Evolutionary conservation across 306 rosid species (phyloP), one percentile per base, ranked within the genome.

Genomic region (Cicer chorassanicum): DNA sequence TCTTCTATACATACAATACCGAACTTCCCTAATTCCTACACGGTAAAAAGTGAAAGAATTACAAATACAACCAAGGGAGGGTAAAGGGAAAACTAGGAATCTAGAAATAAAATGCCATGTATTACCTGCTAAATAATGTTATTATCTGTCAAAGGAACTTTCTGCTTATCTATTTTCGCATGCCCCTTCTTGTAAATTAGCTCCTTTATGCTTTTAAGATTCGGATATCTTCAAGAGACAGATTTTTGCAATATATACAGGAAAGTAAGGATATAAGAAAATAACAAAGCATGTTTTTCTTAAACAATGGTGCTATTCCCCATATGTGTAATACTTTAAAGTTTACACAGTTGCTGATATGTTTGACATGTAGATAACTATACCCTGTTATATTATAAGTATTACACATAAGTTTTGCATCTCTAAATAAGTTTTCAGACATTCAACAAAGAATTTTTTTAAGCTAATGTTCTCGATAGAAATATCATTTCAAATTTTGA

Each of bases 61-160:
- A 44, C 40, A 65, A 12, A 24, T 24, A 45, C 77, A 19, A 14
- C 16, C 0, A n/a, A 14, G 21, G 2, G 39, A 12, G 49, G 19
- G 41, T 73, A 54, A 21, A 74, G 56, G 4, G 21, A 7, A 55
- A 82, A 53, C 49, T 18, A 29, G 5, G 36, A 4, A 29, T 38
- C 59, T 49, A 70, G 64, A 0, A 76, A 65, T 34, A 64, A 24
- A 24, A 24, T 24, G 3, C 10, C 16, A 36, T 40, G 21, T 50
- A 44, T 24, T 82, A 88, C 98, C 98, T 89, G 90, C 82, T 93
- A 93, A 16, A 91, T 87, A 44, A 87, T 64, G 80, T 84, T 91
- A 73, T 93, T 93, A 76, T 93, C 98, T 0, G 97, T 93, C 83
- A 93, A 82, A 24, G 97, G 98, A 81, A 91, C 98, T 82, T 80